phyloP scores from a whole-genome alignment of 2,329 filamentous ascomycete species.

The Sclerotinia spermophila region DNA sequence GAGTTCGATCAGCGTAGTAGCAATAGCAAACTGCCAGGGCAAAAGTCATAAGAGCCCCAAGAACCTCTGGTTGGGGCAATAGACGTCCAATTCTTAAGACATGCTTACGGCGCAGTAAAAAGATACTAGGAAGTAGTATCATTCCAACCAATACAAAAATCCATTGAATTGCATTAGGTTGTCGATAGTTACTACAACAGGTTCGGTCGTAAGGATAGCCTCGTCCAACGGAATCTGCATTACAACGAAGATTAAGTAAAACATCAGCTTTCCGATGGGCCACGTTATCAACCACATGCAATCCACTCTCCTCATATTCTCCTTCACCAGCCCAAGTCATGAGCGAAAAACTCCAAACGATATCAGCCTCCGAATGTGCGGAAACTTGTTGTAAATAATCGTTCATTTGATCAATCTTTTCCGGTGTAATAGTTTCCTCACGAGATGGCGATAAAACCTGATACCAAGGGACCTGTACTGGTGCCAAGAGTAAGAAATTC shows the following conservation, averaged over 20 bases:
- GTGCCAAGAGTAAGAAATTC: conserved; percentile 34
- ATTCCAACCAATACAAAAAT: conserved; percentile 36
- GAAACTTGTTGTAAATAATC: conserved; percentile 45
- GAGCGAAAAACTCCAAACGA: conserved; percentile 49
- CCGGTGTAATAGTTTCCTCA: conserved; percentile 44
- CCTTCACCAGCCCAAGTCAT: conserved; percentile 43
- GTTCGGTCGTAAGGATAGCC: conserved; percentile 47
- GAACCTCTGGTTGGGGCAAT: conserved; percentile 24
- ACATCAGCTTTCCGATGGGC: conserved; percentile 49
- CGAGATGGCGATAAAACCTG: conserved; percentile 33
- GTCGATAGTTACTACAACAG: conserved; percentile 49
- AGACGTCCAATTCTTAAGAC: conserved; percentile 21
- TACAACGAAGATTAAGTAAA: conserved; percentile 50
- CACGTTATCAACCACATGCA: conserved; percentile 47
- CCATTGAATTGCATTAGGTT: conserved; percentile 40
- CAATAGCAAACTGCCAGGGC: conserved; percentile 41
- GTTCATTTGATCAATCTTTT: conserved; percentile 52
- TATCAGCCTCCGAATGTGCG: conserved; percentile 41
- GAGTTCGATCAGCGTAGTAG: conserved; percentile 52
- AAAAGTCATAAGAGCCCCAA: conserved; percentile 27
- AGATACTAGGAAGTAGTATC: conserved; percentile 33
- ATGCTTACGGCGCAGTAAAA: conserved; percentile 26
- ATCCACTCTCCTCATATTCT: conserved; percentile 45
- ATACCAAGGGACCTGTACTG: conserved; percentile 38
- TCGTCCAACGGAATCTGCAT: conserved; percentile 42